Percentiles rank a stretch among this genome's conserved stretches.
Evolutionary conservation across 129 eudicot genomes (phyloP).

Genomic region (sunflower (Helianthus annuus)): HanXRQr2.0-SUNRISE NC_035433.2:127807969-127808468

Average conservation of each 20-base stretch:
- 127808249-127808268: constrained; percentile 57
- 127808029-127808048: background rate
- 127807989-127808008: background rate
- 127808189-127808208: background rate
- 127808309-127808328: too few relatives aligned
- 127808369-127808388: too few relatives aligned
- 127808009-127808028: background rate
- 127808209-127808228: constrained; percentile 30
- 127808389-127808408: too few relatives aligned
- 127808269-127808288: too few relatives aligned
- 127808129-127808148: constrained; percentile 59
- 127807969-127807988: constrained; percentile 35
- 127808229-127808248: constrained; percentile 83
- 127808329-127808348: too few relatives aligned
- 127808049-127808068: background rate
- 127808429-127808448: too few relatives aligned
- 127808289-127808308: too few relatives aligned
- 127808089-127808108: constrained; percentile 75
- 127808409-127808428: too few relatives aligned
- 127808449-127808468: too few relatives aligned
- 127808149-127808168: background rate
- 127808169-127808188: background rate
- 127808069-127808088: constrained; percentile 59
- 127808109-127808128: constrained; percentile 86
- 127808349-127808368: too few relatives aligned